Base-by-base conservation (phyloP, 441 rosid genomes). In the Bruguiera hainesii region DNA sequence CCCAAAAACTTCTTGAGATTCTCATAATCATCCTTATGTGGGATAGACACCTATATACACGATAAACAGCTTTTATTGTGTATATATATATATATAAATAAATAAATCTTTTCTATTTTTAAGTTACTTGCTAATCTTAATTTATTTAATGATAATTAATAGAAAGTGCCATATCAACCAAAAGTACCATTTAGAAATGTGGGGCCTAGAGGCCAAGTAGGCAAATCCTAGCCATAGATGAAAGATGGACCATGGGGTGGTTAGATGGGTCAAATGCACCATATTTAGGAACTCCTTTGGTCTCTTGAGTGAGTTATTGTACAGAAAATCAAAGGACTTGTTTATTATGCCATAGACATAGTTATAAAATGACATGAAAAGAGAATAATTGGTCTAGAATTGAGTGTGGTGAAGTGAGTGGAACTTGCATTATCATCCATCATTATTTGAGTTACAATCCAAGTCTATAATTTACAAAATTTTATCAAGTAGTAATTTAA, bases 401-500 rank as follows among this genome's bases (percentile, higher is more conserved):
- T 83, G 89, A 1, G 91, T 87, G 75, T 84, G 91, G 63, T 87
- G 89, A 23, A 84, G 73, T 2, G 91, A 87, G 59, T 87, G 92
- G 42, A 73, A 86, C 74, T 87, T 86, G 75, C 11, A 33, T 10
- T 49, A 9, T 16, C 2, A 1, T 4, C 15, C 16, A 10, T 3
- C 15, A 1, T 39, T 39, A 10, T 3, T 13, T 13, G 48, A 11
- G 16, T 13, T 13, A 33, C n/a, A 13, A 6, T 35, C 0, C 0
- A 3, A 20, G 21, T 62, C 49, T 7, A 19, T 8, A 29, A 9
- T 37, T 37, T 2, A 37, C 10, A 37, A 35, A 35, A 37, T 0
- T 8, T 37, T 37, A 37, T 37, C 13, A 10, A 37, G 13, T 13
- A 37, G 42, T 37, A 37, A 8, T 37, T 37, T 10, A 37, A 8